A percentile compares a stretch with the other conserved stretches of the same genome.
Conservation (phyloP, 139 green algal species). For the Choricystis sp. region DNA sequence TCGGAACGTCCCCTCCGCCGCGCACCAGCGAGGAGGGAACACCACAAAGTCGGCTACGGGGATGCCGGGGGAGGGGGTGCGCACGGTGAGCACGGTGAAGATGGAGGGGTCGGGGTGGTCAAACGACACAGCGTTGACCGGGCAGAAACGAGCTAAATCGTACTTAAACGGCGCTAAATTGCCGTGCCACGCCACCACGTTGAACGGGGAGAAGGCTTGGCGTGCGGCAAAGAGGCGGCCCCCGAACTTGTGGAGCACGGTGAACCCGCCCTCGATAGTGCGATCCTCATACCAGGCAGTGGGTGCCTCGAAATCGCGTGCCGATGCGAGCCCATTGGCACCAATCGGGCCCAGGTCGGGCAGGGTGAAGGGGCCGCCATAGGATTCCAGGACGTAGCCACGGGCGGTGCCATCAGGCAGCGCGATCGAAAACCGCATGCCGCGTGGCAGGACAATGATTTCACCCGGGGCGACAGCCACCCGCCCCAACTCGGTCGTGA, state of each 20-base stretch:
- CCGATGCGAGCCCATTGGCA: conserved; percentile 80
- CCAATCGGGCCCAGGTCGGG: conserved; percentile 85
- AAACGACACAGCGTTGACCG: conserved; percentile 55
- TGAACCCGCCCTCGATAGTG: conserved; percentile 22
- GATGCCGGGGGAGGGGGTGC: conserved; percentile 39
- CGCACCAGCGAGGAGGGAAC: conserved; percentile 82
- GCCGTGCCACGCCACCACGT: conserved; percentile 83
- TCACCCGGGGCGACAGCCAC: conserved; percentile 58
- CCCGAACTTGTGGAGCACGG: conserved; percentile 25
- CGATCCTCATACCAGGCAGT: conserved; percentile 70
- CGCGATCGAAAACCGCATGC: conserved; percentile 65
- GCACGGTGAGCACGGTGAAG: conserved; percentile 84
- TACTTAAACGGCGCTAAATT: conserved; percentile 71
- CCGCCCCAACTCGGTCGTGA: conserved; percentile 77
- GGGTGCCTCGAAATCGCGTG: conserved; percentile 72
- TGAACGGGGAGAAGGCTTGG: conserved; percentile 82
- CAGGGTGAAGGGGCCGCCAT: conserved; percentile 68
- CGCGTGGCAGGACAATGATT: conserved; percentile 60
- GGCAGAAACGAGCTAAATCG: conserved; percentile 44
- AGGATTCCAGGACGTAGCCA: conserved; percentile 87
- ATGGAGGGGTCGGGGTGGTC: conserved; percentile 85
- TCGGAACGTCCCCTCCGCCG: conserved; percentile 82
- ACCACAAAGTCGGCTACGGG: conserved; percentile 85
- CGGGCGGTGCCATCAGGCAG: conserved; percentile 27
- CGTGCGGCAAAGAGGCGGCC: conserved; percentile 6